A percentile compares a stretch with the other conserved stretches of the same genome.
Evolutionary conservation across 768 basidiomycete species (phyloP).

Genomic region (Kwoniella newhampshirensis): DNA sequence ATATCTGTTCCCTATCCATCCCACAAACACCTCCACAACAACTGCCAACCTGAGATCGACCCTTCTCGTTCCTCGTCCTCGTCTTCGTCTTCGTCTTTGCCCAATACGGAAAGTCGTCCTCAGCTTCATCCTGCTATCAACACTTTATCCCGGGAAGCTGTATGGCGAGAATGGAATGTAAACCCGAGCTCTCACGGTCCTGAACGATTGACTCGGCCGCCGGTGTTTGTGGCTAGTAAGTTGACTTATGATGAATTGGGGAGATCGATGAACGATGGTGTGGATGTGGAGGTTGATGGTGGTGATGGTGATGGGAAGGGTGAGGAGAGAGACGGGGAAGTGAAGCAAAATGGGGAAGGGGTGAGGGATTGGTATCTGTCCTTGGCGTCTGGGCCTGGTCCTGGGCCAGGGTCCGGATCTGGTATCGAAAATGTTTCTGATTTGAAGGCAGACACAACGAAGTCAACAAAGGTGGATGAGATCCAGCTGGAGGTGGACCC

Average conservation of each 20-base stretch:
- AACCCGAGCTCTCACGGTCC: constrained; percentile 43
- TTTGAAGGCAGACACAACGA: too few relatives aligned
- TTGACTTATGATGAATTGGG: constrained; percentile 40
- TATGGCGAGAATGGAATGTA: constrained; percentile 44
- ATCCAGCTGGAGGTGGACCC: too few relatives aligned
- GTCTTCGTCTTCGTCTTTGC: too few relatives aligned
- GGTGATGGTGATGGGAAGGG: constrained; percentile 9
- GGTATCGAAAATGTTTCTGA: too few relatives aligned
- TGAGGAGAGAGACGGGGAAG: constrained; percentile 12
- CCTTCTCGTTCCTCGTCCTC: too few relatives aligned
- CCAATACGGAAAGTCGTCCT: too few relatives aligned
- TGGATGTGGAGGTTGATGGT: constrained; percentile 25
- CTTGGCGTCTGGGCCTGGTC: constrained; percentile 15
- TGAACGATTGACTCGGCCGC: constrained; percentile 19
- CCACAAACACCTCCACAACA: too few relatives aligned
- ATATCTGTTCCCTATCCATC: too few relatives aligned
- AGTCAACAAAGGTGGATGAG: too few relatives aligned
- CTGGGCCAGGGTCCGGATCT: too few relatives aligned
- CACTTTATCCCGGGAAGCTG: neutral
- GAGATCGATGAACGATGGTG: constrained; percentile 29
- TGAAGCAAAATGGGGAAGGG: constrained; percentile 24
- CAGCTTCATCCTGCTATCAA: constrained; percentile 2
- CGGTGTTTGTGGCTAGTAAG: constrained; percentile 30
- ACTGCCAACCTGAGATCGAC: too few relatives aligned
- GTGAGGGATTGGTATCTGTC: constrained; percentile 37